Evolutionary conservation across 768 basidiomycete genomes (phyloP), one percentile per base, ranked within the genome.

Genomic region (Sarcodon aspratus): DNA sequence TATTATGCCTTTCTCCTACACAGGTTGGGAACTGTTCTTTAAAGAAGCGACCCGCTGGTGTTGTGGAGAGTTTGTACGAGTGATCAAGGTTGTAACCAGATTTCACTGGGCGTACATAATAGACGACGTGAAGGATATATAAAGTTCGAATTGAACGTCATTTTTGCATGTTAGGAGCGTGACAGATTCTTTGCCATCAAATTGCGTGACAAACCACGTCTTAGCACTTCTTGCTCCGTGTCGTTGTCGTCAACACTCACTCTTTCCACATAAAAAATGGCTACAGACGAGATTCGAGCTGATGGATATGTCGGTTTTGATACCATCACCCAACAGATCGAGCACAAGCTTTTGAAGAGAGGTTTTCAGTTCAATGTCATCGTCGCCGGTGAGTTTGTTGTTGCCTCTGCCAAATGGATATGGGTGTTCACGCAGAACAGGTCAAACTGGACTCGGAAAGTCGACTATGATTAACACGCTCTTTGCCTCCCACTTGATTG

Each of bases 291-390:
- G 71, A 93, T 96, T 58, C 82, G 85, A 58, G 92, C 93, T 33
- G 76, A 86, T 54, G 82, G 87, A 44, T 95, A 97, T 65, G 94
- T 98, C 66, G 94, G 94, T 62, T 98, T 98, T 72, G 94, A 98
- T 76, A 82, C 86, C 55, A 96, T 98, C 66, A 95, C 93, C 51
- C 80, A 82, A 61, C 95, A 97, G 69, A 97, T 97, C 58, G 95
- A 99, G 75, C 88, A 94, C 78, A 97, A 97, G 78, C 85, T 97
- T 55, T 79, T 98, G 71, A 97, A 97, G 72, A 82, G 95, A 54
- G 95, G 95, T 52, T 98, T 98, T 76, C 91, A 97, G 74, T 98
- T 98, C 80, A 98, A 97, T 62, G 87, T 96, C 52, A 97, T 98
- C 62, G 86, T 91, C 53, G 95, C 85, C 58, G 95, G 94, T 94